Evolutionary conservation across 306 rosid species (phyloP).

Genomic region (Trifolium repens): DNA sequence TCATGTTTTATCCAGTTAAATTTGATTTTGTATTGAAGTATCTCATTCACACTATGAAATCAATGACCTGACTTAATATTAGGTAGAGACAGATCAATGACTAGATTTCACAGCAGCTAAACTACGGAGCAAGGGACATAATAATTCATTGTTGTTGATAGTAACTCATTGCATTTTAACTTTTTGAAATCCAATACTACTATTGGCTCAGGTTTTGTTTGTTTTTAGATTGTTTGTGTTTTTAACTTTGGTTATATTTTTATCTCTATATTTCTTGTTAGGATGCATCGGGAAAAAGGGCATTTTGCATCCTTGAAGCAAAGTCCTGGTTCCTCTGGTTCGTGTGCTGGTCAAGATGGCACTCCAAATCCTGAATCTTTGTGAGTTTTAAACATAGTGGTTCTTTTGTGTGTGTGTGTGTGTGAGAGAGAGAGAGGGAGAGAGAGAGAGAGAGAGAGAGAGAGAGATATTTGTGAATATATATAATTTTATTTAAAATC

Average conservation of each 20-base stretch:
- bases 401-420: slow-evolving; percentile 22
- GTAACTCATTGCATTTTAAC: slow-evolving; percentile 14
- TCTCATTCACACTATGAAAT: slow-evolving; percentile 7
- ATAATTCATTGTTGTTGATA: slow-evolving; percentile 25
- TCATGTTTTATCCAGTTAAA: slow-evolving; percentile 24
- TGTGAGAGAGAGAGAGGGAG: background rate
- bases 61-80: slow-evolving; percentile 30
- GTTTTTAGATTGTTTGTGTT: slow-evolving; percentile 32
- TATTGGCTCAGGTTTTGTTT: slow-evolving; percentile 10
- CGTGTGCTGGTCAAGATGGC: slow-evolving; percentile 71
- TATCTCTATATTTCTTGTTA: slow-evolving; percentile 46
- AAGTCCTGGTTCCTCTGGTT: slow-evolving; percentile 67
- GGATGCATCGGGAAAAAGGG: slow-evolving; percentile 95
- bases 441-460: background rate
- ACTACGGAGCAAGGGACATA: slow-evolving; percentile 12
- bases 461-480: background rate
- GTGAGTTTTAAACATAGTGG: slow-evolving; percentile 59
- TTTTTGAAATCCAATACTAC: background rate
- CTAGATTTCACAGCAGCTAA: slow-evolving; percentile 22
- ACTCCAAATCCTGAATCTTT: slow-evolving; percentile 65
- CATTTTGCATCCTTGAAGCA: slow-evolving; percentile 85
- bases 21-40: slow-evolving; percentile 18
- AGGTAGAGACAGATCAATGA: slow-evolving; percentile 20
- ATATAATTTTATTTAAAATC: background rate
- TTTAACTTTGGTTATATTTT: slow-evolving; percentile 6